These are phyloP conservation scores for Sphagnum magellanicum DNA, from an alignment of 228 moss, liverwort and hornwort genomes.

Conservation along the genomic window DNA sequence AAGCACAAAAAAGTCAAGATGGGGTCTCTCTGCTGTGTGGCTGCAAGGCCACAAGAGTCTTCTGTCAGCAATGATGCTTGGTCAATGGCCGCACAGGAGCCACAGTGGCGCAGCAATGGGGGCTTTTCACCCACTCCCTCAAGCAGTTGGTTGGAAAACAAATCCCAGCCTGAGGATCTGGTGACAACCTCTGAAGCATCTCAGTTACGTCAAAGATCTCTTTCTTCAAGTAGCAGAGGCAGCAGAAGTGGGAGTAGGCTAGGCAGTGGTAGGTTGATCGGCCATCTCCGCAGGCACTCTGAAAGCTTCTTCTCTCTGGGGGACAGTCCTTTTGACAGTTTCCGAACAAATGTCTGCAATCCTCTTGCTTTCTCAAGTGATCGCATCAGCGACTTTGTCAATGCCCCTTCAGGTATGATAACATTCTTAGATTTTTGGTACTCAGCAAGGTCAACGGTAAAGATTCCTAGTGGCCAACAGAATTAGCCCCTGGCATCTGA, in stretches of 20 bases:
- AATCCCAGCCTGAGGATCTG: conserved; percentile 42
- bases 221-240: conserved; percentile 51
- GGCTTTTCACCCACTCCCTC: conserved; percentile 33
- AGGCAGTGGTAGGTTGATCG: conserved; percentile 38
- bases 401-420: conserved; percentile 30
- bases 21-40: conserved; percentile 78
- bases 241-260: conserved; percentile 52
- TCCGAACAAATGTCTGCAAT: conserved; percentile 52
- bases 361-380: conserved; percentile 36
- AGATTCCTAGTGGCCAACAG: conserved; percentile 25
- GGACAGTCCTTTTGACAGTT: conserved; percentile 44
- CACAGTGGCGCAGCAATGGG: conserved; percentile 42
- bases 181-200: conserved; percentile 30
- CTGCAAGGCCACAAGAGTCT: conserved; percentile 64
- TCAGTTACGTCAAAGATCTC: conserved; percentile 34
- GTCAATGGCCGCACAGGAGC: conserved; percentile 41
- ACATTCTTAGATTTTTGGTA: neutral
- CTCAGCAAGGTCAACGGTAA: too few relatives aligned
- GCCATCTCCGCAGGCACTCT: conserved; percentile 42
- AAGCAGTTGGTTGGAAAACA: conserved; percentile 28
- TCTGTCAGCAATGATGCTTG: conserved; percentile 39
- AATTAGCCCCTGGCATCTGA: too few relatives aligned
- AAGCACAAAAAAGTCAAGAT: conserved; percentile 11
- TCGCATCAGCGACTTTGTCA: conserved; percentile 22
- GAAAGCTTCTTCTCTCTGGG: conserved; percentile 27